A percentile compares a stretch with the other conserved stretches of the same genome.
Conservation (phyloP, 2,329 filamentous ascomycete species). For the Xylariaceae sp. region DNA sequence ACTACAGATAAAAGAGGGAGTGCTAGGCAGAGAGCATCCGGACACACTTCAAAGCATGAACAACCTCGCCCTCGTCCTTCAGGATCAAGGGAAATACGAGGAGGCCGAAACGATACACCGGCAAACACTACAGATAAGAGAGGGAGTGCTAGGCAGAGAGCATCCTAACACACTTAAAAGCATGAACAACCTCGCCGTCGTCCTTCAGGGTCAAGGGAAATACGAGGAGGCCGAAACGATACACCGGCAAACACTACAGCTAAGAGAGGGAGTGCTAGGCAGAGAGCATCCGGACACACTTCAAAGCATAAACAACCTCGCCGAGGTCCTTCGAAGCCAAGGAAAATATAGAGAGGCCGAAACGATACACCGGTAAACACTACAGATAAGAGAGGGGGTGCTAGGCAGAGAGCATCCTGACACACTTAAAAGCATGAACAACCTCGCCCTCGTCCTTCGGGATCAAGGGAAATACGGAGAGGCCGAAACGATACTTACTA, state of each 20-base stretch:
- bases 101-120: neutral
- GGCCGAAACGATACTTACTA: neutral
- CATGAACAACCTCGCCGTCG: neutral
- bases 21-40: neutral
- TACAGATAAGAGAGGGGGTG: neutral
- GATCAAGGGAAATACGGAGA: neutral
- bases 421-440: neutral
- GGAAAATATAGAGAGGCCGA: neutral
- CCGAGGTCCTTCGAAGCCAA: neutral
- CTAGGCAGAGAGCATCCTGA: neutral
- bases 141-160: neutral
- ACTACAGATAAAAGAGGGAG: neutral
- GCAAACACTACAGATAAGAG: neutral
- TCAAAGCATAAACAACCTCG: neutral
- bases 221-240: neutral
- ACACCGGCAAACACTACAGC: neutral
- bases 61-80: neutral
- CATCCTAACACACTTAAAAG: neutral
- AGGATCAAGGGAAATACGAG: neutral
- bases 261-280: neutral
- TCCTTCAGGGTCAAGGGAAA: neutral
- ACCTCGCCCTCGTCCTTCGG: neutral
- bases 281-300: neutral
- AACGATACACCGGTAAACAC: neutral
- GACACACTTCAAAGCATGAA: neutral